Base-by-base conservation (phyloP, 108 stramenopile species). In the Mayamaea pseudoterrestris region DNA sequence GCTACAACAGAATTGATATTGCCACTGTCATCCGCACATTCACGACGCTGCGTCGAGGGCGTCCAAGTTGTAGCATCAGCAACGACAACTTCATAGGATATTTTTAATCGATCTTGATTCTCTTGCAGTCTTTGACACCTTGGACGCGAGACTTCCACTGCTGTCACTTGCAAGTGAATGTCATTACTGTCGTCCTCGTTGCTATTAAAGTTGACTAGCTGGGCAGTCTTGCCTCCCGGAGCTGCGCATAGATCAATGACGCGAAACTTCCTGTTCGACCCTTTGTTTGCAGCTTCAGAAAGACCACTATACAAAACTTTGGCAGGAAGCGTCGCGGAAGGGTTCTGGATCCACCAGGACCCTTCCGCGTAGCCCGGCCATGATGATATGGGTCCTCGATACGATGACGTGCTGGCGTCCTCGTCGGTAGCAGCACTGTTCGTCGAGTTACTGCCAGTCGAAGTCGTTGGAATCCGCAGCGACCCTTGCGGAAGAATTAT, bases 161-260 rank as follows among this genome's bases (percentile, higher is more conserved):
- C 83, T 18, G 77, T 78, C 8, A 90, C 80, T n/a, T n/a, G n/a
- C n/a, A n/a, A n/a, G n/a, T n/a, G n/a, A n/a, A n/a, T n/a, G n/a
- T n/a, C n/a, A n/a, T n/a, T n/a, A n/a, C n/a, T n/a, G n/a, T n/a
- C n/a, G n/a, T n/a, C n/a, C n/a, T n/a, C n/a, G n/a, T n/a, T n/a
- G 7, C 39, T 50, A 30, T 60, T 62, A 59, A 93, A 80, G 5
- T 81, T 81, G 18, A 79, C 70, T 6, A 98, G 61, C 62, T 97
- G 96, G 3, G 84, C 63, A 0, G 98, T 95, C 55, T 98, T 98
- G 1, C 94, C 94, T 4, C 98, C 98, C 12, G 98, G 98, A 31
- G 98, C 83, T 1, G 90, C 80, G 56, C 98, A 98, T 76, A 95
- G 80, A 60, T 98, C 98, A 3, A 98, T 79, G 1, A 96, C 86